These are phyloP conservation scores for Tephrocybe sp. DNA, from an alignment of 768 basidiomycete species.

Conservation along the genomic window DNA sequence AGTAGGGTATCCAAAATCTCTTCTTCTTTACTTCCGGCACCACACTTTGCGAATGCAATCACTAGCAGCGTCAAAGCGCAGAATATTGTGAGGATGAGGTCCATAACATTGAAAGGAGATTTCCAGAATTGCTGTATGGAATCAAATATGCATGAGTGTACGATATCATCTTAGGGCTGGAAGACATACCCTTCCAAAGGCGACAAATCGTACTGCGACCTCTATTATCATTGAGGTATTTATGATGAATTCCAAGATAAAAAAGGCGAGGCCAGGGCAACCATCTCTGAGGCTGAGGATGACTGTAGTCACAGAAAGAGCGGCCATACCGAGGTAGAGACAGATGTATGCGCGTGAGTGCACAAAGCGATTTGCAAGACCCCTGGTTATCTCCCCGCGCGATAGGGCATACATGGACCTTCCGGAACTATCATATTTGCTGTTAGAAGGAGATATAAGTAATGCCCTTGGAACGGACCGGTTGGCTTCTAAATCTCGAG, in stretches of 20 bases:
- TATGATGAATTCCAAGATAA: constrained; percentile 85
- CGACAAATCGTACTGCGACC: constrained; percentile 88
- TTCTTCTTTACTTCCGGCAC: constrained; percentile 83
- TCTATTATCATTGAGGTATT: constrained; percentile 93
- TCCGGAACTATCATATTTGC: constrained; percentile 48
- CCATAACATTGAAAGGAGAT: constrained; percentile 89
- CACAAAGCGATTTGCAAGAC: constrained; percentile 88
- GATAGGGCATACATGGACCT: constrained; percentile 87
- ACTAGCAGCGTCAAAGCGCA: constrained; percentile 89
- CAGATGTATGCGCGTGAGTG: constrained; percentile 87
- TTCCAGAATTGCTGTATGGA: constrained; percentile 88
- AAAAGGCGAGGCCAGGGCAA: constrained; percentile 88
- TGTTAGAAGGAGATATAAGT: constrained; percentile 8
- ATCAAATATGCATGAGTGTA: background rate
- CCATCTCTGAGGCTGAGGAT: constrained; percentile 79
- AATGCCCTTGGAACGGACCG: constrained; percentile 12
- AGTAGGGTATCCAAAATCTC: constrained; percentile 92
- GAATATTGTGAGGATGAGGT: constrained; percentile 85
- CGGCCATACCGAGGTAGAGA: constrained; percentile 88
- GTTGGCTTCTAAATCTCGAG: constrained; percentile 21
- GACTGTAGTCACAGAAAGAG: constrained; percentile 83
- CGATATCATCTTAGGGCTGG: background rate
- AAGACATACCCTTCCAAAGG: constrained; percentile 84
- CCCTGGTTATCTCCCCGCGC: constrained; percentile 77
- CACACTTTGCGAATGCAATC: constrained; percentile 86